These are phyloP conservation scores for Elaphomyces granulatus DNA, from an alignment of 495 filamentous ascomycete species.

Conservation along the genomic window DNA sequence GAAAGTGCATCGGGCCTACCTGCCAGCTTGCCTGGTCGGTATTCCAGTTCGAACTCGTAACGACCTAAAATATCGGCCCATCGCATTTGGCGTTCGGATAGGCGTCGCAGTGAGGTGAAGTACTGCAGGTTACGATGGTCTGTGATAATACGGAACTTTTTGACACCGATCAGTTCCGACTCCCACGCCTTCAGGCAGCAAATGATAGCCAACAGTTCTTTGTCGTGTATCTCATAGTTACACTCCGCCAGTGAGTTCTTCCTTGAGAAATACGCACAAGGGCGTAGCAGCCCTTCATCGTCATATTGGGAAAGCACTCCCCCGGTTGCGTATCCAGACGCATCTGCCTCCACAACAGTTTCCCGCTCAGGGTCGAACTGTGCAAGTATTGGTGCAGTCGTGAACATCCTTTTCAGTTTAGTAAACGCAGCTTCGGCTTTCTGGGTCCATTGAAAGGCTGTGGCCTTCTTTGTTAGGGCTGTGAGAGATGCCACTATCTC, in stretches of 20 bases:
- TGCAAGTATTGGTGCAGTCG: background rate
- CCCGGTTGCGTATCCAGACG: background rate
- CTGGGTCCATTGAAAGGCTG: conserved; percentile 4
- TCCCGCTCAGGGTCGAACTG: background rate
- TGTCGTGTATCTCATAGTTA: conserved; percentile 22
- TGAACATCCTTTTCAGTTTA: conserved; percentile 3
- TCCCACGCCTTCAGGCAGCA: conserved; percentile 15
- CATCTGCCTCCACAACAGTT: background rate
- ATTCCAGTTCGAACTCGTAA: too few species aligned
- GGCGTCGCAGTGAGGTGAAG: conserved; percentile 9
- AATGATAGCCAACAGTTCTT: conserved; percentile 17
- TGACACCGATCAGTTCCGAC: conserved; percentile 9
- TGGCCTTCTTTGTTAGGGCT: conserved; percentile 7
- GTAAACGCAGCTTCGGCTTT: conserved; percentile 3
- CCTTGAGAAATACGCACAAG: conserved; percentile 13
- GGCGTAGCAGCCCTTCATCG: background rate
- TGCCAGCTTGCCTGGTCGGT: too few species aligned
- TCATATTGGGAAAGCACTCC: background rate
- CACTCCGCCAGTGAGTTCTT: conserved; percentile 13
- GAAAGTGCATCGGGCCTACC: too few species aligned
- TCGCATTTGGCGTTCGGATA: conserved; percentile 8
- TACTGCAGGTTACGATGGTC: conserved; percentile 12
- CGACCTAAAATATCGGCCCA: too few species aligned
- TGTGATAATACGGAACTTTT: conserved; percentile 5
- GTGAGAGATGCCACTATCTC: background rate